These are phyloP conservation scores for Wickerhamiella kazuoi DNA, from an alignment of 805 yeast genomes.

Conservation along the genomic window DNA sequence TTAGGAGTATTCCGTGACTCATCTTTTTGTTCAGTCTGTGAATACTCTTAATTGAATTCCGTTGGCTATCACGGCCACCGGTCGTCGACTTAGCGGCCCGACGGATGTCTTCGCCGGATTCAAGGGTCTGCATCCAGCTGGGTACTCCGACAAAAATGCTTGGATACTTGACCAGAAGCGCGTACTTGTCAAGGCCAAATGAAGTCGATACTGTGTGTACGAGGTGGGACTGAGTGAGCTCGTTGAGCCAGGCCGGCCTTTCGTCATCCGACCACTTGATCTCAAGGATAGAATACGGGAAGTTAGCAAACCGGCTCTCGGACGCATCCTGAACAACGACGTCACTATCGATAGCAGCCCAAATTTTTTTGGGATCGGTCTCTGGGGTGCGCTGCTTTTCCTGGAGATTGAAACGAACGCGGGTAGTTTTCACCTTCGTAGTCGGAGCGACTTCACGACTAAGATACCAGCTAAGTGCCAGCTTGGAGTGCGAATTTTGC, in stretches of 20 bases:
- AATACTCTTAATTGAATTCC: neutral
- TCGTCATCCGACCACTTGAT: slow-evolving; percentile 27
- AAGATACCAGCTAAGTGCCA: slow-evolving; percentile 22
- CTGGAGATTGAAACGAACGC: slow-evolving; percentile 14
- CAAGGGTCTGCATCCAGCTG: slow-evolving; percentile 24
- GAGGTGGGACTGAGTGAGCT: slow-evolving; percentile 30
- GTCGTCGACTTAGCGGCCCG: slow-evolving; percentile 23
- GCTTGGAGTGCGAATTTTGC: slow-evolving; percentile 10
- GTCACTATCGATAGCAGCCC: slow-evolving; percentile 24
- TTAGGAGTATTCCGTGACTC: slow-evolving; percentile 11
- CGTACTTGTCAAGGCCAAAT: slow-evolving; percentile 23
- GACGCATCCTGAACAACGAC: slow-evolving; percentile 6
- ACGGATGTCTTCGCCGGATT: slow-evolving; percentile 26
- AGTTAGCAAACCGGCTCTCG: slow-evolving; percentile 10
- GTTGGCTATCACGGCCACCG: neutral
- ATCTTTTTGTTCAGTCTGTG: neutral
- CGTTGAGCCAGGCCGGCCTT: slow-evolving; percentile 23
- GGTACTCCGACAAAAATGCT: slow-evolving; percentile 22
- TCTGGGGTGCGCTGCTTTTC: slow-evolving; percentile 7
- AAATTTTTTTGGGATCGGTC: slow-evolving; percentile 8
- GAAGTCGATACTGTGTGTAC: slow-evolving; percentile 28
- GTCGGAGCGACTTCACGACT: slow-evolving; percentile 16
- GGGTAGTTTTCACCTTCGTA: slow-evolving; percentile 11
- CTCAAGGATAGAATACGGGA: slow-evolving; percentile 35
- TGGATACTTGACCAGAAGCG: slow-evolving; percentile 20